These are phyloP conservation scores for Wickerhamiella shivajii DNA, from an alignment of 805 yeast species.

Conservation along the genomic window DNA sequence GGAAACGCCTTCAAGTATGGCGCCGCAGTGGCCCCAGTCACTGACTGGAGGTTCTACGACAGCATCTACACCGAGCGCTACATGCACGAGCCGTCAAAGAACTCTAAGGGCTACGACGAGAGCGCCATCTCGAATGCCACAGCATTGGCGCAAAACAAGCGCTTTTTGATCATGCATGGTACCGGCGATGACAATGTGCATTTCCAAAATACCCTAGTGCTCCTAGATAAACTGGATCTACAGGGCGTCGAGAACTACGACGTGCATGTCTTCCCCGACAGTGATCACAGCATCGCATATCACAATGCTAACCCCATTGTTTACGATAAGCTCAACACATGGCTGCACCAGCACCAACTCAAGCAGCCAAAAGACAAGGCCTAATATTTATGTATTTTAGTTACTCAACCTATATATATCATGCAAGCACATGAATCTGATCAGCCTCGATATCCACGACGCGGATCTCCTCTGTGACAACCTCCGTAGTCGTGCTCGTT, in stretches of 20 bases:
- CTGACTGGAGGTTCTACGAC: slow-evolving; percentile 85
- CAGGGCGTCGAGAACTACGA: slow-evolving; percentile 80
- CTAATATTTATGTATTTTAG: no score
- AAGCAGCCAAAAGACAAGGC: no score
- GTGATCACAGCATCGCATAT: slow-evolving; percentile 66
- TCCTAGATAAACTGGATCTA: slow-evolving; percentile 60
- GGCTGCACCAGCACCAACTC: slow-evolving; percentile 36
- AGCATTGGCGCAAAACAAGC: slow-evolving; percentile 37
- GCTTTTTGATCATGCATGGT: slow-evolving; percentile 88
- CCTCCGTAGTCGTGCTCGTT: no score
- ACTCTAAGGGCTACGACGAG: slow-evolving; percentile 43
- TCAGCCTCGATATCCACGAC: no score
- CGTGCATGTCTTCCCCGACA: slow-evolving; percentile 80
- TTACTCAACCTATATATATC: no score
- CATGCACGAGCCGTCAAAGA: slow-evolving; percentile 68
- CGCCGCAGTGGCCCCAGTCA: slow-evolving; percentile 94
- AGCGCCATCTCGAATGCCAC: slow-evolving; percentile 44
- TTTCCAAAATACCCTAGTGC: slow-evolving; percentile 69
- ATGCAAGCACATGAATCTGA: no score
- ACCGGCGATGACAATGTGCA: slow-evolving; percentile 97
- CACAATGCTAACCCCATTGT: slow-evolving; percentile 71
- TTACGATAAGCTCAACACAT: slow-evolving; percentile 49
- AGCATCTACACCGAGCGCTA: slow-evolving; percentile 91
- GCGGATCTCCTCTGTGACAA: no score
- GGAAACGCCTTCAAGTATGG: slow-evolving; percentile 73